Evolutionary conservation across 2,329 filamentous ascomycete species (phyloP).

Genomic region (Aspergillus pseudoviridinutans): DNA sequence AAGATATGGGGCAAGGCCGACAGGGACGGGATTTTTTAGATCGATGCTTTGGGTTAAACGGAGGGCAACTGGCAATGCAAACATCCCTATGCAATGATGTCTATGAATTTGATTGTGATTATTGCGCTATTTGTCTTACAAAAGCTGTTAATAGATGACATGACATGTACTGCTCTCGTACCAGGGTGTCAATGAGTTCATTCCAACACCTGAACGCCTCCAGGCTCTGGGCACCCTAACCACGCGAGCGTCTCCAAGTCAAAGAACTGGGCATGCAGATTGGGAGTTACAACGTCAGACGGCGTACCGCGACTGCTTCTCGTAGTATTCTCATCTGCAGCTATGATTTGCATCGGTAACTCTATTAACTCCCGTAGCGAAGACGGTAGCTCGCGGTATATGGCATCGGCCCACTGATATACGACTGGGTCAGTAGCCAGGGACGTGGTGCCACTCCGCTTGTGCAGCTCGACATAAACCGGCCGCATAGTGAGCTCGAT

Average conservation of each 20-base stretch:
- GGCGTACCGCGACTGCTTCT: neutral
- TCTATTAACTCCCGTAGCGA: constrained; percentile 31
- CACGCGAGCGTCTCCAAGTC: neutral
- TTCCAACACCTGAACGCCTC: neutral
- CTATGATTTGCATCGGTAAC: constrained; percentile 21
- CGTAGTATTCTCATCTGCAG: neutral
- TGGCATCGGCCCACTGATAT: constrained; percentile 38
- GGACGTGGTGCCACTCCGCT: constrained; percentile 2
- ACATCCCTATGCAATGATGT: neutral
- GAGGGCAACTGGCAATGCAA: no score
- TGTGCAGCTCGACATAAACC: constrained; percentile 8
- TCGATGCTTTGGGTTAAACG: neutral
- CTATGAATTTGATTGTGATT: neutral
- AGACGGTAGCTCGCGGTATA: constrained; percentile 29
- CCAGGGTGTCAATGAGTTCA: neutral
- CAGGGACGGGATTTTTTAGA: no score
- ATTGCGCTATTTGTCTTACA: neutral
- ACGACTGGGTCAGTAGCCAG: constrained; percentile 17
- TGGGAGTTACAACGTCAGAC: neutral
- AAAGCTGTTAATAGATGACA: neutral
- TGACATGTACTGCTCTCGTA: neutral
- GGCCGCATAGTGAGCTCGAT: constrained; percentile 42
- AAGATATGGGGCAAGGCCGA: no score
- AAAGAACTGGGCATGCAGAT: neutral
- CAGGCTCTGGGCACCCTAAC: neutral